A percentile compares a stretch with the other conserved stretches of the same genome.
Conservation (phyloP, 202 grass and related monocot species). For the Setaria italica region DNA sequence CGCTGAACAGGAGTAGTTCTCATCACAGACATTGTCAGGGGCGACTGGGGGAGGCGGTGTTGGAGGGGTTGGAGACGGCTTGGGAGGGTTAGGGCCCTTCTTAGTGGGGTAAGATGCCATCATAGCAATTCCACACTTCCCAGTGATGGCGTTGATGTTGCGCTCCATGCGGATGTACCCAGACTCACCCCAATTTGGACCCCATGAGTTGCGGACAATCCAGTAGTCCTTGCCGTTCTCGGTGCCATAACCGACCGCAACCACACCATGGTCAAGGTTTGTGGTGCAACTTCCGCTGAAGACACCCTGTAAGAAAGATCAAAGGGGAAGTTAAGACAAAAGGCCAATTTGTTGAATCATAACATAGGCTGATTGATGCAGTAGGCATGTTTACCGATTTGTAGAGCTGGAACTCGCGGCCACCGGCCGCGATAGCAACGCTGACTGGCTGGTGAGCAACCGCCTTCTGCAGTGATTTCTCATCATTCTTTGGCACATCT, state of each 20-base stretch:
- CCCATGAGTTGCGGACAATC: slow-evolving; percentile 97
- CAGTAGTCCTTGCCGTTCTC: slow-evolving; percentile 89
- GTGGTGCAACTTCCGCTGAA: slow-evolving; percentile 82
- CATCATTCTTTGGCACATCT: slow-evolving; percentile 88
- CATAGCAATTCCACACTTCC: slow-evolving; percentile 93
- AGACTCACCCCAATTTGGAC: slow-evolving; percentile 74
- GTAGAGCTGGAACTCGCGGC: slow-evolving; percentile 78
- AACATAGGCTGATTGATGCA: neutral
- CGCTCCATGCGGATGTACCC: slow-evolving; percentile 91
- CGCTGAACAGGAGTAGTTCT: slow-evolving; percentile 51
- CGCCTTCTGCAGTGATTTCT: slow-evolving; percentile 80
- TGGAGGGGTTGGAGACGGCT: slow-evolving; percentile 63
- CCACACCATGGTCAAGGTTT: slow-evolving; percentile 82
- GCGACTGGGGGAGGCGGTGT: slow-evolving; percentile 46
- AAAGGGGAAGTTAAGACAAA: neutral
- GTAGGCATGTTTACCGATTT: slow-evolving; percentile 50
- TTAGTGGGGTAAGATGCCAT: slow-evolving; percentile 93
- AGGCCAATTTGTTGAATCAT: neutral
- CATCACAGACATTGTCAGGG: slow-evolving; percentile 58
- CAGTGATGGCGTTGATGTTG: slow-evolving; percentile 55
- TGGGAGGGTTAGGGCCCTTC: slow-evolving; percentile 68
- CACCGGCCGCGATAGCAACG: slow-evolving; percentile 89
- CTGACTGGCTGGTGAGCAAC: slow-evolving; percentile 95
- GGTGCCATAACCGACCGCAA: slow-evolving; percentile 80
- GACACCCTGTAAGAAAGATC: slow-evolving; percentile 62